Percentiles rank a stretch among this genome's conserved stretches.
Evolutionary conservation across 495 filamentous ascomycete species (phyloP).

Genomic region (Neurospora intermedia): DNA sequence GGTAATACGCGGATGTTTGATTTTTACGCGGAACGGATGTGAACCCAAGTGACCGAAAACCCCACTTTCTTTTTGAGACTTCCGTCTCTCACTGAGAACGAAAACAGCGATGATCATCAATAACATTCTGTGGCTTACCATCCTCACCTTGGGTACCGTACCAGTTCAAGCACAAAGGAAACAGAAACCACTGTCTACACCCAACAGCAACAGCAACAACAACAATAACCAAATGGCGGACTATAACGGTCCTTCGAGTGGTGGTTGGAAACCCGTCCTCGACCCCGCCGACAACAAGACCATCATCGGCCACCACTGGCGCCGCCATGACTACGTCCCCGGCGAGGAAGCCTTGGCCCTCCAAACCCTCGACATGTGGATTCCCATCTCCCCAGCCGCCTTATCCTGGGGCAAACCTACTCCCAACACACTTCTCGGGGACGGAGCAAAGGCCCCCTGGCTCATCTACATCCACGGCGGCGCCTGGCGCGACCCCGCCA

Average conservation of each 20-base stretch:
- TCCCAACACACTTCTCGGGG: not conserved
- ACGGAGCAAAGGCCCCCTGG: not conserved
- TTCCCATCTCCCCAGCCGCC: not conserved
- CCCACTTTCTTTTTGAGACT: not conserved
- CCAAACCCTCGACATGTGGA: slow-evolving; percentile 19
- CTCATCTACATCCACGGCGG: slow-evolving; percentile 76
- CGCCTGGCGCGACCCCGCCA: slow-evolving; percentile 71
- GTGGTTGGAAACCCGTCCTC: slow-evolving; percentile 1
- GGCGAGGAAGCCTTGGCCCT: not conserved
- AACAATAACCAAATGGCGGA: not conserved
- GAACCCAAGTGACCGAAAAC: not conserved
- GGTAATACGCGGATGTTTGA: not conserved
- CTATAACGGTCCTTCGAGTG: not conserved
- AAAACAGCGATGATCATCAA: not conserved
- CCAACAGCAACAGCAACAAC: not conserved
- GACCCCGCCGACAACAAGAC: not conserved
- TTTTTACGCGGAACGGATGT: not conserved
- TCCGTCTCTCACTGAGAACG: not conserved
- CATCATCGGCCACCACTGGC: slow-evolving; percentile 13
- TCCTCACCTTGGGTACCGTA: not conserved
- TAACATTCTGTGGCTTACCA: not conserved
- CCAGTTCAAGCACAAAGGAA: not conserved
- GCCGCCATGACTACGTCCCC: slow-evolving; percentile 4
- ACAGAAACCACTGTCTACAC: not conserved
- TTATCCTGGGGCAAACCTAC: not conserved